Percentiles rank a stretch among this genome's conserved stretches.
These are phyloP conservation scores for Pelargonium nanum DNA, from an alignment of 345 rosid genomes.

Conservation along the genomic window DNA sequence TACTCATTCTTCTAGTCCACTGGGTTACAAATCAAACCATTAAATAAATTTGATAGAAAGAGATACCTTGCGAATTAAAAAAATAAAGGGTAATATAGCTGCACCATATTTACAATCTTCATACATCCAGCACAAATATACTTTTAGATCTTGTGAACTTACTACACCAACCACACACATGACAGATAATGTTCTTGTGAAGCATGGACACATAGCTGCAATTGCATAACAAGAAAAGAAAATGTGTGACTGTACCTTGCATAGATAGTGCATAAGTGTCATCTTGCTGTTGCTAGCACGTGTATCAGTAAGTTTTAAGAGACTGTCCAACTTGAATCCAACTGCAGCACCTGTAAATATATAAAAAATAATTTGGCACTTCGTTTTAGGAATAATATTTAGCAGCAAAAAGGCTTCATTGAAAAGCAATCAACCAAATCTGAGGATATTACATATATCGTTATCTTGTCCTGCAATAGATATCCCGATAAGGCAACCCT, in stretches of 20 bases:
- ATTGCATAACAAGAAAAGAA: neutral
- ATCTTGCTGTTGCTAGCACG: constrained; percentile 88
- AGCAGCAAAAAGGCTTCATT: neutral
- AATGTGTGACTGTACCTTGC: constrained; percentile 49
- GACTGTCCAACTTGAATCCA: constrained; percentile 98
- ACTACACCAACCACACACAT: neutral
- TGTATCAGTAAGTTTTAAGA: constrained; percentile 80
- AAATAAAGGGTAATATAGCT: no score
- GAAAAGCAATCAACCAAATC: no score
- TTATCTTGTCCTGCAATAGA: no score
- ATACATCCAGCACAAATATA: neutral
- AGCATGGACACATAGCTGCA: neutral
- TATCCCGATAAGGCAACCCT: neutral
- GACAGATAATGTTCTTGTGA: neutral
- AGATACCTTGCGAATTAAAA: no score
- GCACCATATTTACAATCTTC: no score
- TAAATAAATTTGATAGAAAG: no score
- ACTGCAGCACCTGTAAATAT: constrained; percentile 76
- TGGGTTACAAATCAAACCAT: no score
- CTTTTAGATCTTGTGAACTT: neutral
- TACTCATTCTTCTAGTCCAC: no score
- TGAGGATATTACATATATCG: neutral
- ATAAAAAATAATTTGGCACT: constrained; percentile 12
- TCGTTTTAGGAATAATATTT: neutral
- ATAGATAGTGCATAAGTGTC: constrained; percentile 98